phyloP scores from a whole-genome alignment of 2,329 filamentous ascomycete species.

The Alternaria burnsii region DNA sequence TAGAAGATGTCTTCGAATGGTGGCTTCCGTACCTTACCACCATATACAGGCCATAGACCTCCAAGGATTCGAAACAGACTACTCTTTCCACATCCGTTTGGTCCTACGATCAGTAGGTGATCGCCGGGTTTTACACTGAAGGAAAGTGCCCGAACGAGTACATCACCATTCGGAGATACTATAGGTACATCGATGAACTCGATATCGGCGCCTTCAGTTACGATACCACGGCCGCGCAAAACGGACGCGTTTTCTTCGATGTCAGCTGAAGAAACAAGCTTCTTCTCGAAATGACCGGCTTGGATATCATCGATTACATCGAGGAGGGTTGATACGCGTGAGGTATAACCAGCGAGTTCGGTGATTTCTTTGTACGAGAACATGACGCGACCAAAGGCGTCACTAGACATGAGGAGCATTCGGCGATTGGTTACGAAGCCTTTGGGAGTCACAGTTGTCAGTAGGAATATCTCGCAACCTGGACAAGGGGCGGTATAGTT shows the following conservation, averaged over 20 bases:
- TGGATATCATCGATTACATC: slow-evolving; percentile 96
- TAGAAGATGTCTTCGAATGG: slow-evolving; percentile 96
- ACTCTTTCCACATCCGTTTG: slow-evolving; percentile 97
- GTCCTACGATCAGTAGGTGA: slow-evolving; percentile 92
- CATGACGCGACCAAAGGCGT: slow-evolving; percentile 63
- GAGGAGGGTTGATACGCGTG: slow-evolving; percentile 85
- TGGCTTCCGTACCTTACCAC: slow-evolving; percentile 90
- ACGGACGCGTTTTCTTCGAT: slow-evolving; percentile 84
- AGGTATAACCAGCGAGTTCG: slow-evolving; percentile 94
- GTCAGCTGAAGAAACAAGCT: slow-evolving; percentile 86
- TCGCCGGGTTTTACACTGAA: slow-evolving; percentile 88
- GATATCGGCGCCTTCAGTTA: slow-evolving; percentile 84
- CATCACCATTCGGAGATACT: slow-evolving; percentile 94
- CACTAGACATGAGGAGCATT: slow-evolving; percentile 90
- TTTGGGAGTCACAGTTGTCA: slow-evolving; percentile 30
- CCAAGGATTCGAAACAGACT: slow-evolving; percentile 96
- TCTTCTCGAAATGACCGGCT: slow-evolving; percentile 92
- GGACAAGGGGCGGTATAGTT: background rate
- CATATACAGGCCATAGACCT: slow-evolving; percentile 97
- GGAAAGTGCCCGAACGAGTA: slow-evolving; percentile 83
- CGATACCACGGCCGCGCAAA: slow-evolving; percentile 79
- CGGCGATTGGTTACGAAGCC: slow-evolving; percentile 93
- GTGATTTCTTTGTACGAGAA: slow-evolving; percentile 78
- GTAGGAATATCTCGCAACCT: background rate
- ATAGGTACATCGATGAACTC: slow-evolving; percentile 91